Evolutionary conservation across 2,329 filamentous ascomycete species (phyloP), one percentile per base, ranked within the genome.

Genomic region (Rhynchosporium secalis): DNA sequence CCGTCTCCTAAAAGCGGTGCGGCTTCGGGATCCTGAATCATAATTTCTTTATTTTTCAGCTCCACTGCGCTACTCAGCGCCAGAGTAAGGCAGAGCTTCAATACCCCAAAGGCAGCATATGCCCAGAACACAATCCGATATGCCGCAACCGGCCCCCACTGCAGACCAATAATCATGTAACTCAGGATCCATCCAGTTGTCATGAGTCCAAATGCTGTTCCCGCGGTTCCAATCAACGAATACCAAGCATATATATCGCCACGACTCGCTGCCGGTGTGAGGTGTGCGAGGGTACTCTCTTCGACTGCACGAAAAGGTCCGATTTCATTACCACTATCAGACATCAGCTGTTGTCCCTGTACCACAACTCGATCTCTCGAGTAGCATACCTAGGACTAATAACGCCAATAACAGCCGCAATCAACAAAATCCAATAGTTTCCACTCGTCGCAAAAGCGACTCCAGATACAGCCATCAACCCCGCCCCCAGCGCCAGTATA

Each of bases 161-260:
- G 73, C 3, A 76, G 69, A 20, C 69, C 68, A 1, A 72, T 69
- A 28, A 79, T 77, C 36, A 88, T 74, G 3, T 77, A 71, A 48
- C 83, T 79, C 4, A 88, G 78, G 3, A 80, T 71, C 83, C 85
- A 88, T 2, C 88, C 88, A 60, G 82, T 81, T 0, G 77, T 75
- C 49, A 86, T 75, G 63, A 85, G 81, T 1, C 88, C 87, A 15
- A 83, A 77, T 0, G 88, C 86, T 0, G 82, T 79, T 0, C 87
- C 87, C 0, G 83, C 81, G 0, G 79, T 81, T 2, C 87, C 87
- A 1, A 79, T 72, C 6, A 87, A 76, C 5, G 77, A 81, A 68
- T 87, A 87, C 85, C 85, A 87, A 3, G 84, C 84, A 64, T 83
- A 87, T 33, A 87, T 76, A 68, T 87, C 83, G 61, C 79, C 78